phyloP scores from a whole-genome alignment of 495 filamentous ascomycete species.

The Talaromyces trachyspermus region DNA sequence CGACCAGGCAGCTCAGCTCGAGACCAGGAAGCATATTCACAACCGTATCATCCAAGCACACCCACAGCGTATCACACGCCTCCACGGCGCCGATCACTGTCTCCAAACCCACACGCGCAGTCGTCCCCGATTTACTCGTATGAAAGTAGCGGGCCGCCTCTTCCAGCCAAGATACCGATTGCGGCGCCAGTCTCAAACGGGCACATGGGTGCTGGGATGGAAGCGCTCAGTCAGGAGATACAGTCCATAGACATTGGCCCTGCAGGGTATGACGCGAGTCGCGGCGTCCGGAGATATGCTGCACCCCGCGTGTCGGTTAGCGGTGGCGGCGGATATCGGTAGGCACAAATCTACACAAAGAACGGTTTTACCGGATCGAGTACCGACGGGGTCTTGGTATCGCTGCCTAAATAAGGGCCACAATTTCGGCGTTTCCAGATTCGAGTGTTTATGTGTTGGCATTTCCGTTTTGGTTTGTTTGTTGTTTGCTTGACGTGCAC shows the following conservation, averaged over 20 bases:
- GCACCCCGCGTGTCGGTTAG: constrained; percentile 9
- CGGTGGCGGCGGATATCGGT: constrained; percentile 3
- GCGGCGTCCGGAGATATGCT: constrained; percentile 20
- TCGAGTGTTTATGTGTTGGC: neutral
- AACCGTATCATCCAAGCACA: neutral
- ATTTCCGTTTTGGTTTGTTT: neutral
- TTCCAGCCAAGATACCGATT: constrained; percentile 71
- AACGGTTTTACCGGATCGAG: neutral
- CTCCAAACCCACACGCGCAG: constrained; percentile 24
- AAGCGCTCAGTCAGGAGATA: constrained; percentile 71
- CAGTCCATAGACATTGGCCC: constrained; percentile 74
- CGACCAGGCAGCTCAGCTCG: neutral
- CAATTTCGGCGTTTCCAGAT: neutral
- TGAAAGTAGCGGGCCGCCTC: constrained; percentile 44
- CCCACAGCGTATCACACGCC: constrained; percentile 1
- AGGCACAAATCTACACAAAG: too few relatives aligned
- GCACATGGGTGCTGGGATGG: constrained; percentile 40
- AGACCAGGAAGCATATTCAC: constrained; percentile 3
- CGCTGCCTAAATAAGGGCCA: neutral
- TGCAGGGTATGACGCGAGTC: constrained; percentile 24
- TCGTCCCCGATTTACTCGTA: constrained; percentile 23
- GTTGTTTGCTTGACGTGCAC: neutral
- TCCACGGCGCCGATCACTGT: constrained; percentile 16
- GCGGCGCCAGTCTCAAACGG: constrained; percentile 23
- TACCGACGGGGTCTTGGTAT: neutral